Evolutionary conservation across 2,329 filamentous ascomycete species (phyloP), one percentile per base, ranked within the genome.

Genomic region (Ophiostoma himal-ulmi): DNA sequence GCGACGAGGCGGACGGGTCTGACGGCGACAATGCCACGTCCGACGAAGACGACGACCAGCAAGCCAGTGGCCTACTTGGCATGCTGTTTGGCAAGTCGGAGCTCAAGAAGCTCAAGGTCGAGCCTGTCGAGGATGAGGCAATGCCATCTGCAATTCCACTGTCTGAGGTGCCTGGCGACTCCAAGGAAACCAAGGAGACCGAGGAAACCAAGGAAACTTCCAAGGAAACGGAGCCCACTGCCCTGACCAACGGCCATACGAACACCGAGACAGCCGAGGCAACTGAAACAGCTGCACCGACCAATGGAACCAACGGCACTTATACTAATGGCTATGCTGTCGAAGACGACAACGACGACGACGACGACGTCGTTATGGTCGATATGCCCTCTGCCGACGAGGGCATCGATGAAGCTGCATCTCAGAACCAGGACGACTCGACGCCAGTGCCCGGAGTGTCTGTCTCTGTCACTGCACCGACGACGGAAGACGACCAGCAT

Each of bases 31-130:
- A 79, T 36, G 80, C 81, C 10, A 80, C 80, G 34, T 80, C 75
- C 26, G 76, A 77, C 1, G 77, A 81, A 2, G 81, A 80, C 2
- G 77, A 81, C 2, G 81, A 80, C 2, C 81, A 79, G n/a, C 80
- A 82, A 34, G 79, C 80, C 0, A 76, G 79, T 37, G 84, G 85
- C 1, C 78, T 89, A 0, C 77, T 89, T 1, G 86, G 86, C 0
- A 78, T 88, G 39, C 81, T 89, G 30, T 89, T 89, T 73, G 84
- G 82, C 57, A 87, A 86, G 75, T 83, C 84, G 0, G 86, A 89
- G 72, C 74, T 88, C 57, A 82, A 85, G 72, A 80, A 83, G 72
- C 80, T 89, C 67, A 81, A 85, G 69, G 77, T 81, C 4, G 79
- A 84, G 54, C 78, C 78, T 39, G 74, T 69, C 0, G 75, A 68